A percentile compares a stretch with the other conserved stretches of the same genome.
Conservation (phyloP, 192 early-diverging fungal species). For the Chytriomyces sp. region DNA sequence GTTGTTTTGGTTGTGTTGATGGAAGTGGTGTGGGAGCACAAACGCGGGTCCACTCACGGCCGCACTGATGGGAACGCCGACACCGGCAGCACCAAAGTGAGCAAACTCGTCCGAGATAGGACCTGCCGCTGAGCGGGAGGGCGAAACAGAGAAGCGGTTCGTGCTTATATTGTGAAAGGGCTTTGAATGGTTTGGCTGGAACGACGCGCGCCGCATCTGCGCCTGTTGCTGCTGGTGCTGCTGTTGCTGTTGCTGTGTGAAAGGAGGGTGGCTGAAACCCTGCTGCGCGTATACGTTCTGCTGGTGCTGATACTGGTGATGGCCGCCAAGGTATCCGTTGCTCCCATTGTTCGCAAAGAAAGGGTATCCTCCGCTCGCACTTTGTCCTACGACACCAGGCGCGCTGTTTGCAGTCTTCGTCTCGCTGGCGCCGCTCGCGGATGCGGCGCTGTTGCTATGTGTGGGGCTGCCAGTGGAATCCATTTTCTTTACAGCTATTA, state of each 20-base stretch:
- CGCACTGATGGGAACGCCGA: too few relatives aligned
- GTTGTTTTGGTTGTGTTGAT: neutral
- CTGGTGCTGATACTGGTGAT: neutral
- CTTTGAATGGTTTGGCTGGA: neutral
- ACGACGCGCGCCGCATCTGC: neutral
- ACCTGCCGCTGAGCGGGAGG: neutral
- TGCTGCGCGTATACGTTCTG: neutral
- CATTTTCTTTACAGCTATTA: too few relatives aligned
- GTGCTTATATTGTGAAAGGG: neutral
- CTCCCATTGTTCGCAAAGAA: too few relatives aligned
- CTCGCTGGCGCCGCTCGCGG: too few relatives aligned
- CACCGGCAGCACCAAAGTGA: neutral
- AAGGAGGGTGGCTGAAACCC: neutral
- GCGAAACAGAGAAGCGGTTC: neutral
- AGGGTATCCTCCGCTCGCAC: too few relatives aligned
- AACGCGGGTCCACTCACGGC: neutral
- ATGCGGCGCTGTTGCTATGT: too few relatives aligned
- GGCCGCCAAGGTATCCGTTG: neutral
- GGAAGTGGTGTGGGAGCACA: neutral
- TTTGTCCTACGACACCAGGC: too few relatives aligned
- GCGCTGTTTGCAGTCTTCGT: too few relatives aligned
- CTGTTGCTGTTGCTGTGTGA: neutral
- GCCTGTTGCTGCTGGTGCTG: constrained; percentile 29
- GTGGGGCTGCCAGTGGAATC: too few relatives aligned
- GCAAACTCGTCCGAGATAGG: neutral